Conservation (phyloP, 495 filamentous ascomycete species). For the Glutinoglossum americanum region DNA sequence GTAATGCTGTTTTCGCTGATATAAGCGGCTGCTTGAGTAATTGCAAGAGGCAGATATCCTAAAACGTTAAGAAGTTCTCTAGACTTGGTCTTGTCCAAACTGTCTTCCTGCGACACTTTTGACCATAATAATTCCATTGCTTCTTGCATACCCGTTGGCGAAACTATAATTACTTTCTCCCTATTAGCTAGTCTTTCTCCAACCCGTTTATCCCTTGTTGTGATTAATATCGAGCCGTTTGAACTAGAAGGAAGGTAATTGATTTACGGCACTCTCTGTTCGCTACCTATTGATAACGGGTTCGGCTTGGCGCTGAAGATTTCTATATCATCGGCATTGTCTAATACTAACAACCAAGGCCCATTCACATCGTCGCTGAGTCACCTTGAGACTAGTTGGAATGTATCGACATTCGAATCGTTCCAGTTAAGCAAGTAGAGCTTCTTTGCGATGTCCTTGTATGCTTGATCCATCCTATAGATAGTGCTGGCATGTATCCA, state of each 20-base stretch:
- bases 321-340: slow-evolving; percentile 6
- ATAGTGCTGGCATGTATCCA: slow-evolving; percentile 23
- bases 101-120: slow-evolving; percentile 6
- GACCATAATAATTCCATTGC: slow-evolving; percentile 11
- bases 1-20: slow-evolving; percentile 20
- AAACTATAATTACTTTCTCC: slow-evolving; percentile 7
- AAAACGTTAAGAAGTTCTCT: slow-evolving; percentile 16
- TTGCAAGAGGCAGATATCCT: slow-evolving; percentile 20
- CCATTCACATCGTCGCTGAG: not conserved
- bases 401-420: slow-evolving; percentile 11
- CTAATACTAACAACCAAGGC: too few species aligned
- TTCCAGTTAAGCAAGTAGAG: not conserved
- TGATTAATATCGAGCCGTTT: slow-evolving; percentile 9
- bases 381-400: not conserved
- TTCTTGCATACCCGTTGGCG: slow-evolving; percentile 7
- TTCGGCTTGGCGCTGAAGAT: not conserved
- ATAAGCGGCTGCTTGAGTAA: slow-evolving; percentile 21
- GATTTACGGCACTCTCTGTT: not conserved
- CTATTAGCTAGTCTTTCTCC: not conserved
- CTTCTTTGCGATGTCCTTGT: slow-evolving; percentile 20
- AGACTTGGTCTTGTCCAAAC: not conserved
- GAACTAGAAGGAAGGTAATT: slow-evolving; percentile 8
- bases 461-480: slow-evolving; percentile 22
- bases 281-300: too few species aligned
- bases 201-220: slow-evolving; percentile 6